Conservation (phyloP, 305 asterid species). For the Solanum hybrid region DNA sequence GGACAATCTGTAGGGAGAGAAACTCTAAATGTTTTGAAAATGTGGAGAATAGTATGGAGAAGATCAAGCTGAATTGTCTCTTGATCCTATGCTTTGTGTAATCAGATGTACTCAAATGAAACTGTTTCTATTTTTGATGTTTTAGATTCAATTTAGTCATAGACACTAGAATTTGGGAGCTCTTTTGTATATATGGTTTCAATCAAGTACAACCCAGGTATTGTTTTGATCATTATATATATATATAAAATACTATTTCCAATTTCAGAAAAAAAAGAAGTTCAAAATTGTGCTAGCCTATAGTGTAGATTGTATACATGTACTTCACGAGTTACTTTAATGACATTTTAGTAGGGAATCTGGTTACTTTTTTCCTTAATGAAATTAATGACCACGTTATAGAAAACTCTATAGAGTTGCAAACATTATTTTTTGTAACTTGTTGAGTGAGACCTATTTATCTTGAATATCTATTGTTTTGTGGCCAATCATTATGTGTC, state of each 20-base stretch:
- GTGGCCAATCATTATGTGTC: neutral
- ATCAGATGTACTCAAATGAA: neutral
- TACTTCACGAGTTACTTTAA: neutral
- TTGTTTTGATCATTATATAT: neutral
- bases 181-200: neutral
- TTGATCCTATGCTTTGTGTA: neutral
- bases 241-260: neutral
- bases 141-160: neutral
- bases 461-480: neutral
- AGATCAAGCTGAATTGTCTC: neutral
- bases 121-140: neutral
- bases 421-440: neutral
- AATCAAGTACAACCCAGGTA: neutral
- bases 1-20: neutral
- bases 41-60: neutral
- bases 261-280: neutral
- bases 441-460: neutral
- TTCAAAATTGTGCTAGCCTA: neutral
- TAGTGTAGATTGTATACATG: neutral
- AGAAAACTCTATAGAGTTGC: neutral
- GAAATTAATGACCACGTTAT: neutral
- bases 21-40: neutral
- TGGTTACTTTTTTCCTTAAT: neutral
- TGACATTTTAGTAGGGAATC: neutral
- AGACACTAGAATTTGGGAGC: neutral